Evolutionary conservation across 345 rosid species (phyloP), one percentile per base, ranked within the genome.

Genomic region (Draba incana): DNA sequence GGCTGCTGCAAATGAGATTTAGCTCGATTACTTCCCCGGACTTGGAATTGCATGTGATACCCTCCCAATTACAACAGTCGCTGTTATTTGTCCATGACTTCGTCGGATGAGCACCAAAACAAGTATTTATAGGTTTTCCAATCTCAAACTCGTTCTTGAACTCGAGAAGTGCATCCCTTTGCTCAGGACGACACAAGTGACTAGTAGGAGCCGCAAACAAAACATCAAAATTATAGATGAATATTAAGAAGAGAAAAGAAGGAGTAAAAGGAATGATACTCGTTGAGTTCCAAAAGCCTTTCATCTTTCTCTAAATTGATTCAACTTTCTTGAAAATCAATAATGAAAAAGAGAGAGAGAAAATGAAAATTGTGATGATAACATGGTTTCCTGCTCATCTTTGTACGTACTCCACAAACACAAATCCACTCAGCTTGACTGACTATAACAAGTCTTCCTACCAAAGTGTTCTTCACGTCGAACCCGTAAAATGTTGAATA

Each of bases 61-160:
- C 66, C 8, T 61, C n/a, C 66, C 66, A 61, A 3, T 11, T 25
- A 50, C 55, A 50, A 25, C 55, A 50, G 9, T 50, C 55, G 4
- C 33, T 50, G 9, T 25, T 25, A 11, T 11, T 25, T 1, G 0
- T 0, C 33, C 54, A 50, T 50, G 54, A 50, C 31, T 49, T 4
- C 14, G 52, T 11, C 66, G 4, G 10, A 23, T 11, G 5, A 11
- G 4, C 4, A 28, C 2, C 30, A 28, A 2, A 28, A 28, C 30
- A 28, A 1, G 3, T 4, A 28, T 0, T 0, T 1, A 3, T 30
- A 30, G 33, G 35, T 6, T 4, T 0, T 5, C 6, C 7, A 31
- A 31, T 31, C 16, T 57, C 2, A 41, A 57, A 20, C 47, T 38
- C 62, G 46, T 10, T 38, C 13, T 5, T 57, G 30, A 57, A 57